Evolutionary conservation across 2,329 filamentous ascomycete genomes (phyloP), one percentile per base, ranked within the genome.

Genomic region (Cryphonectria radicalis): DNA sequence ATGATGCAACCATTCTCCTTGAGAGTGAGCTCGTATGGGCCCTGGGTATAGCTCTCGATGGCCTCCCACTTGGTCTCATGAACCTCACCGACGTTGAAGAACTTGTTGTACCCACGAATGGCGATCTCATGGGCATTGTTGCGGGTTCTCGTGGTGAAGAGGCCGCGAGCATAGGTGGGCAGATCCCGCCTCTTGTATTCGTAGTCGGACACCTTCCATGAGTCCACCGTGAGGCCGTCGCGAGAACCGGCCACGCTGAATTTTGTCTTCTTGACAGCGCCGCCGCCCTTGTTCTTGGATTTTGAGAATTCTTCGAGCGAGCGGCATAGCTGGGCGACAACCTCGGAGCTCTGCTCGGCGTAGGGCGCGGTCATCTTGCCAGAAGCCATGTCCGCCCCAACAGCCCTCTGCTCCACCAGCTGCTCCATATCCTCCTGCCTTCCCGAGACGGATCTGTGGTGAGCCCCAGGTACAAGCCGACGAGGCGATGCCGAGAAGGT

Each of bases 1-100:
- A 99, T 98, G 81, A 99, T 99, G 81, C 96, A 99, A n/a, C 96
- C 96, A 77, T 99, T 99, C 82, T 99, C 96, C 83, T 99, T 99
- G 67, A 98, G 89, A 71, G 94, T 98, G 70, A 99, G 84, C 82
- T 99, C 96, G 77, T 98, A 99, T 0, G 96, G 96, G 0, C 94
- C 94, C 74, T 89, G 84, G 0, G 96, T 98, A 70, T 92, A 87
- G 40, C 82, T 81, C 78, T 92, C 85, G 72, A 99, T 93, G 77
- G 92, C 93, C 22, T 84, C 81, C 96, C 96, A 99, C 76, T 91
- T 88, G 4, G 96, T 99, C 74, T 92, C 89, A 63, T 84, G 81
- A 10, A 97, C 92, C 82, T 99, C 96, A 66, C 89, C 89, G 57
- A 93, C 88, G 77, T 99, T 99, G 89, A 99, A 99, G 84, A 99